Conservation (phyloP, 345 rosid genomes). For the Erysimum cheiranthoides region DNA sequence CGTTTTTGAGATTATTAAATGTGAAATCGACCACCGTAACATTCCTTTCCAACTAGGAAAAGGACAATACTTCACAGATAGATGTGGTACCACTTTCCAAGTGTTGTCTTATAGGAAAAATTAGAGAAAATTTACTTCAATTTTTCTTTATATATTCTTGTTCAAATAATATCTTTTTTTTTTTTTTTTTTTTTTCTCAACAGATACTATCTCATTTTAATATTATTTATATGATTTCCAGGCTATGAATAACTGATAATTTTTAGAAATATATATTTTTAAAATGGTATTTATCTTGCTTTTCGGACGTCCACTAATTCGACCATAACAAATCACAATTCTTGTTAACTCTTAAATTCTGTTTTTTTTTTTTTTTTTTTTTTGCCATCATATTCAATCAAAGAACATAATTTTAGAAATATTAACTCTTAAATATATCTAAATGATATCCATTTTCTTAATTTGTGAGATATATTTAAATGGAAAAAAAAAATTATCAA, state of each 20-base stretch:
- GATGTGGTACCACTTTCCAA: constrained; percentile 25
- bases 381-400: background rate
- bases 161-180: background rate
- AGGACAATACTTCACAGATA: constrained; percentile 30
- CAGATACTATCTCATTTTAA: background rate
- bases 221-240: background rate
- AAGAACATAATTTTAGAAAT: background rate
- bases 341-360: background rate
- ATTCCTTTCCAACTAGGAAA: constrained; percentile 40
- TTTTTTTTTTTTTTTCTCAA: background rate
- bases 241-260: background rate
- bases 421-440: background rate
- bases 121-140: background rate
- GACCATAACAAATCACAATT: background rate
- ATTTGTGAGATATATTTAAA: background rate
- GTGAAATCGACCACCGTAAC: constrained; percentile 18
- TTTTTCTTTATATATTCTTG: background rate
- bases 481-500: background rate
- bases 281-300: background rate
- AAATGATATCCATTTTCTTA: background rate
- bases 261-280: background rate
- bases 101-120: background rate
- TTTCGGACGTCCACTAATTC: background rate
- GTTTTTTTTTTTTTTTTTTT: background rate
- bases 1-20: background rate